Evolutionary conservation across 2,329 filamentous ascomycete genomes (phyloP).

Genomic region (Aspergillus flavus): DNA sequence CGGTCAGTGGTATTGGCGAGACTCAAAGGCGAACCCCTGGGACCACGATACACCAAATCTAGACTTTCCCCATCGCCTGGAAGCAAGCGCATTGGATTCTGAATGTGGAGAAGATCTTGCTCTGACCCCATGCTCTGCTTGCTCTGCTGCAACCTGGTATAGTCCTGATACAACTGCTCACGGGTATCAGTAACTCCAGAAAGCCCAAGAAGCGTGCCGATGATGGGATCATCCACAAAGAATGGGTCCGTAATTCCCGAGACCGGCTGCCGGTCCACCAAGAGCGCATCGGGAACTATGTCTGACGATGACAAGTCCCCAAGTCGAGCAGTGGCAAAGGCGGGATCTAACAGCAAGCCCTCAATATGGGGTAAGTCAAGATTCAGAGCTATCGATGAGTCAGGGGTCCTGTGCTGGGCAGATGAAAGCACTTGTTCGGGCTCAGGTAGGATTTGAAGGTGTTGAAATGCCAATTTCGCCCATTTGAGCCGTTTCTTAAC

Average conservation of each 20-base stretch:
- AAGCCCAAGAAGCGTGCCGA: neutral
- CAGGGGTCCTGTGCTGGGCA: neutral
- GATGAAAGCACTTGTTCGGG: neutral
- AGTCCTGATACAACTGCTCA: neutral
- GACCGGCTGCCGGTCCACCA: neutral
- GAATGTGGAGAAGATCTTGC: neutral
- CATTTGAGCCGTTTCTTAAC: conserved; percentile 10
- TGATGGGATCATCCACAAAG: neutral
- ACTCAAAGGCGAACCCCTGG: neutral
- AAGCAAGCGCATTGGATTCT: neutral
- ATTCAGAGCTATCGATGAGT: neutral
- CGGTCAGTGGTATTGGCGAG: neutral
- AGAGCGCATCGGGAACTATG: neutral
- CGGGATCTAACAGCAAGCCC: neutral
- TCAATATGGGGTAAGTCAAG: neutral
- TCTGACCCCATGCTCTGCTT: neutral
- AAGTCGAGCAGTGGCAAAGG: neutral
- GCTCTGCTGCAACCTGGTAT: neutral
- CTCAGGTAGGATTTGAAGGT: neutral
- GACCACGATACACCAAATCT: neutral
- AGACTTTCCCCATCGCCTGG: neutral
- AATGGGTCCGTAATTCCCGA: neutral
- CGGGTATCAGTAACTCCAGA: neutral
- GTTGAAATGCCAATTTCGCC: conserved; percentile 4
- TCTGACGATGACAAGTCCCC: neutral